Evolutionary conservation across 2,329 filamentous ascomycete species (phyloP), one percentile per base, ranked within the genome.

Genomic region (Basipetospora sp.): DNA sequence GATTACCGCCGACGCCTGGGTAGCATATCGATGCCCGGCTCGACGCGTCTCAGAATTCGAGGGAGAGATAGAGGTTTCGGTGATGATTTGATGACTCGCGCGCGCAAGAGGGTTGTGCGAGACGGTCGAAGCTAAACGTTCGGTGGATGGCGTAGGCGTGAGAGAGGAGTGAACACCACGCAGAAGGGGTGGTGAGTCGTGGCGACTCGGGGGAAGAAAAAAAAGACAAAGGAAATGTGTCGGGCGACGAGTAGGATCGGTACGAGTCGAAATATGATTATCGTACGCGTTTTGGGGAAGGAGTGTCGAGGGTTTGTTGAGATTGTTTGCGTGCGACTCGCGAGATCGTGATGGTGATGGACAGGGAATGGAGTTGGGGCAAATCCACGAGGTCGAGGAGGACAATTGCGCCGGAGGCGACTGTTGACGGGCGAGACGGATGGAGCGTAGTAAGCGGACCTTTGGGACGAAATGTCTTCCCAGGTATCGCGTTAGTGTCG

Each of bases 21-120:
- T 60, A 61, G 66, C 71, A 75, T 75, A 67, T 70, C 70, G 67
- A 61, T 64, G 67, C 62, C 59, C 56, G 41, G 42, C 53, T 47
- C 17, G 51, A 47, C 13, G 47, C 44, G 4, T 53, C 45, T 36
- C 54, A 11, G 18, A 6, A 27, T 8, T 20, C 9, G 25, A 31
- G 19, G 32, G 26, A n/a, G 5, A 20, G 30, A 20, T 34, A n/a
- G 20, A 28, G 6, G 22, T 25, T 25, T 25, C 6, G 6, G 22
- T 25, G 22, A 25, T 25, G 22, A 11, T 25, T 18, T 22, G 18
- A 35, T n/a, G 33, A 20, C 22, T 27, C n/a, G 20, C 14, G 17
- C 27, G n/a, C 22, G 22, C 27, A 15, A 15, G 17, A 14, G 9
- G 19, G 15, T 26, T 10, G 33, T 4, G n/a, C 8, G 22, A 25